Evolutionary conservation across 2,329 filamentous ascomycete genomes (phyloP).

Genomic region (Botrytis squamosa): DNA sequence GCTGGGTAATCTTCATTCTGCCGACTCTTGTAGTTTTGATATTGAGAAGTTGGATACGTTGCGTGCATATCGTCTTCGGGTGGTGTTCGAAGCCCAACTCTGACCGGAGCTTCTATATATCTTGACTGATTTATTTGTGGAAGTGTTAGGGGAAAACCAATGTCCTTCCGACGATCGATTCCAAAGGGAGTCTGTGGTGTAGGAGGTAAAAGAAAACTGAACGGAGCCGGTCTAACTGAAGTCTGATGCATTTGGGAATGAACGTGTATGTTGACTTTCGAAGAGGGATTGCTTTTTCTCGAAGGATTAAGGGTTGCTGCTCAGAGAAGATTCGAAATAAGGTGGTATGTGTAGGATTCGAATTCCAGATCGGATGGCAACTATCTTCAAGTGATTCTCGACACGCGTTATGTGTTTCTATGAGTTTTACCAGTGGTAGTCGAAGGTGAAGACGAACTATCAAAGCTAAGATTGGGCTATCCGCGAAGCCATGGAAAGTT

Average conservation of each 20-base stretch:
- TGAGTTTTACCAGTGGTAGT: conserved; percentile 18
- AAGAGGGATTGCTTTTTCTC: not conserved
- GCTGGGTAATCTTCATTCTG: conserved; percentile 40
- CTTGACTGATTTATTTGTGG: conserved; percentile 25
- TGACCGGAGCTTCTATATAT: conserved; percentile 34
- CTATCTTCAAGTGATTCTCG: not conserved
- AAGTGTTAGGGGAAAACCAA: conserved; percentile 21
- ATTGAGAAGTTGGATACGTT: conserved; percentile 47
- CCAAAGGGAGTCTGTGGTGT: conserved; percentile 24
- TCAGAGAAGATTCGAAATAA: not conserved
- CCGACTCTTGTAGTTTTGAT: conserved; percentile 48
- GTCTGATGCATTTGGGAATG: conserved; percentile 39
- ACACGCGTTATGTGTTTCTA: conserved; percentile 23
- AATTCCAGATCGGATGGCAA: not conserved
- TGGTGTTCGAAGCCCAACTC: conserved; percentile 50
- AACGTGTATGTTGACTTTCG: conserved; percentile 5
- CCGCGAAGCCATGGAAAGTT: not conserved
- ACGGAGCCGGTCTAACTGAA: conserved; percentile 34
- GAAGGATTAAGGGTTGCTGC: conserved; percentile 10
- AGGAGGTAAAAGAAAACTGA: conserved; percentile 35
- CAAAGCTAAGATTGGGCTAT: not conserved
- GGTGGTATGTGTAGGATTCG: not conserved
- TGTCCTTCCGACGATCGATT: conserved; percentile 32
- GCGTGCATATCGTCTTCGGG: conserved; percentile 54
- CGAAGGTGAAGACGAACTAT: not conserved